Base-by-base conservation (phyloP, 768 basidiomycete species). In the Kwoniella heveanensis region DNA sequence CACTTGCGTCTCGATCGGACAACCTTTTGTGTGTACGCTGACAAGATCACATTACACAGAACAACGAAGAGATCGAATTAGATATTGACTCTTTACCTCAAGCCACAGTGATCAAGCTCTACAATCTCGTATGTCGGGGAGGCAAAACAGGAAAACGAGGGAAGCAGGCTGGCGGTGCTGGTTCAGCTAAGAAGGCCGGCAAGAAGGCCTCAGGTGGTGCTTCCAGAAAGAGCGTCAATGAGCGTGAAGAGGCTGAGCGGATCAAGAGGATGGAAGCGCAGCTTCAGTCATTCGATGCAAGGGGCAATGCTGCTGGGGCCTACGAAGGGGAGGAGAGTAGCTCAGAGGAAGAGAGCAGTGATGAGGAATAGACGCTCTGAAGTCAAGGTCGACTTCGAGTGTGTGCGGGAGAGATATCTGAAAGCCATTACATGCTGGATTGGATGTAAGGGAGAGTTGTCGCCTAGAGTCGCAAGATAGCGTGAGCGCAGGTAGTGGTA, bases 171-270 rank as follows among this genome's bases (percentile, higher is more conserved):
- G 68, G 59, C 65, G 13, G 21, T 49, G 54, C 64, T 52, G 48
- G 57, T 30, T 29, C 60, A 61, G 60, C 64, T 30, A 68, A 73
- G 57, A 73, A 77, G 60, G 61, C 68, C 32, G 66, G 68, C n/a
- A 55, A 69, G 24, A 71, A 71, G 54, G 76, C 71, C 0, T 93
- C 91, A 2, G 93, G 92, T 47, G 92, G 93, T 9, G 82, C 92
- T 51, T 92, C 93, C 80, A 88, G 92, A 62, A 92, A 93, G 84
- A 91, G 89, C 77, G 94, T 97, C 90, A 92, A 97, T 77, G 93
- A 98, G 82, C 90, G 92, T 68, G 89, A 89, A 32, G 95, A 99
- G 82, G 89, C 91, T 8, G 92, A 92, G 83, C 92, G 94, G 83
- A 99, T 99, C 75, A 86, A 89, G 54, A 85, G 87, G 79, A 84